Evolutionary conservation across 305 asterid genomes (phyloP), one percentile per base, ranked within the genome.

Genomic region (Lippia alba): DNA sequence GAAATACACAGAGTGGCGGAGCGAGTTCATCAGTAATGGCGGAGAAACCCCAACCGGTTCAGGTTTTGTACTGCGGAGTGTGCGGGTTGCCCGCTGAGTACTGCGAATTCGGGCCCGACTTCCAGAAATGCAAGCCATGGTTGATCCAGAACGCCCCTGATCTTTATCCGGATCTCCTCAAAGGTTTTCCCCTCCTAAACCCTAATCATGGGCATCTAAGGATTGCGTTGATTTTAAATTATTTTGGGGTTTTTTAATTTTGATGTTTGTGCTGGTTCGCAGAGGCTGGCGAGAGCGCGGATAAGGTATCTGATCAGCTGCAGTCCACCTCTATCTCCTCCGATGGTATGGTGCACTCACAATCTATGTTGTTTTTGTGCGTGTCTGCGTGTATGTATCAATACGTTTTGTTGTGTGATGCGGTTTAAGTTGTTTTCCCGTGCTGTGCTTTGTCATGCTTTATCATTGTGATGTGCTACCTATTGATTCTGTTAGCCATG

Each of bases 81-180:
- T 94, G 99, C 82, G 90, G 96, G 3, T 80, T 91, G 66, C 98
- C 99, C 54, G 89, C 98, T 15, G 99, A 94, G 81, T 94, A 91
- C 81, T 94, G 99, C 74, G 99, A 94, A 74, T 90, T 91, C 72
- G 98, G 99, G 9, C 81, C 96, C 33, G 97, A 94, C 50, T 94
- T 91, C 58, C 97, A 90, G 76, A 94, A 90, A 77, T 94, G 99
- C 85, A 91, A 94, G 72, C 98, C 99, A 12, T 91, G 99, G 99
- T 80, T 94, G 92, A 83, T 87, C 82, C 79, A 83, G 77, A 87
- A 91, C 74, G 95, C 84, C 0, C 95, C 94, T 66, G 84, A 81
- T 66, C 80, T 83, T 53, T 94, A 91, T 64, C 99, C 99, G 56
- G 96, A 89, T 80, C 96, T 94, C 56, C 72, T 84, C 58, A 86